These are phyloP conservation scores for Sanghuangporus sanghuang DNA, from an alignment of 1,284 basidiomycete genomes.

Conservation along the genomic window DNA sequence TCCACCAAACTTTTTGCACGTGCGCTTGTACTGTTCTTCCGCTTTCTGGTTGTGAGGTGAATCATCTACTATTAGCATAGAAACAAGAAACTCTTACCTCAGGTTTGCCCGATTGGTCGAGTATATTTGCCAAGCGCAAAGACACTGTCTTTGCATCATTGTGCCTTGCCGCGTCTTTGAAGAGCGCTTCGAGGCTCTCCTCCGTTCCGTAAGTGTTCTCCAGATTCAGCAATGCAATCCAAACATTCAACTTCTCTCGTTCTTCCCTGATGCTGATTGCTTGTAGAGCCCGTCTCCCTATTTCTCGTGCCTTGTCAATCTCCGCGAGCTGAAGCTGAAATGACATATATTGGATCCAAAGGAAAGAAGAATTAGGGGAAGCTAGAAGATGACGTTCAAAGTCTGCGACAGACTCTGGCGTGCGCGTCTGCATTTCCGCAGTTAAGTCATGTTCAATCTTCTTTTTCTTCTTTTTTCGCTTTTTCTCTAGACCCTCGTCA, in stretches of 20 bases:
- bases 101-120: constrained; percentile 78
- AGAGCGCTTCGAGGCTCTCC: constrained; percentile 70
- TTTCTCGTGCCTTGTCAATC: constrained; percentile 88
- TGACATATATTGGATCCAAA: constrained; percentile 99
- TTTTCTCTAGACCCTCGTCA: constrained; percentile 39
- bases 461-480: constrained; percentile 65
- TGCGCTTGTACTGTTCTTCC: constrained; percentile 80
- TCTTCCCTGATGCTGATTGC: constrained; percentile 96
- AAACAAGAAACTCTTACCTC: constrained; percentile 43
- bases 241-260: constrained; percentile 94
- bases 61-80: not conserved
- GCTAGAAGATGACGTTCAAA: constrained; percentile 92
- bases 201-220: constrained; percentile 93
- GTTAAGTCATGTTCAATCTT: constrained; percentile 80
- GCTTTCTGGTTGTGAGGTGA: constrained; percentile 53
- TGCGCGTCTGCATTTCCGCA: constrained; percentile 75
- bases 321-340: constrained; percentile 96
- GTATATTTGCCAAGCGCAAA: constrained; percentile 79
- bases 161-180: constrained; percentile 86
- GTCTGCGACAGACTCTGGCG: constrained; percentile 89
- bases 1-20: constrained; percentile 89
- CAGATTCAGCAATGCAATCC: constrained; percentile 94
- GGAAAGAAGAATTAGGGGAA: constrained; percentile 96
- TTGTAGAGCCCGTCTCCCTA: constrained; percentile 80
- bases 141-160: constrained; percentile 93